Conservation (phyloP, 768 basidiomycete genomes). For the Calocybe cyanea region DNA sequence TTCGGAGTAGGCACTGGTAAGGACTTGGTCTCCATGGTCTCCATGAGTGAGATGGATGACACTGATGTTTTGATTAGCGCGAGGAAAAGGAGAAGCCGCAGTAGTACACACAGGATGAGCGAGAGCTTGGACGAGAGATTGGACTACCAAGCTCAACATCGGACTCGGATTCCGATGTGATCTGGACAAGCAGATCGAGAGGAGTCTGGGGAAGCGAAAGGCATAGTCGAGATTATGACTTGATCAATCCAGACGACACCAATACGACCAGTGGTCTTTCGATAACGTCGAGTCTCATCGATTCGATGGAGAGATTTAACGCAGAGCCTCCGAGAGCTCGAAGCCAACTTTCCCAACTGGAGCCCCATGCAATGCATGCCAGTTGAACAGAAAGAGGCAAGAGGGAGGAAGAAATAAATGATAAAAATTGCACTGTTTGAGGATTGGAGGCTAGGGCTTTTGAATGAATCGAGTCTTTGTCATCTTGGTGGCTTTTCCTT, state of each 20-base stretch:
- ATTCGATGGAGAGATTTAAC: slow-evolving; percentile 32
- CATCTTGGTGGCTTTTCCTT: too few species aligned
- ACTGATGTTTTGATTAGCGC: slow-evolving; percentile 22
- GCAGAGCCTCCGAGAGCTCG: slow-evolving; percentile 21
- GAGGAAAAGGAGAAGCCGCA: slow-evolving; percentile 27
- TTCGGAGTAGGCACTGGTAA: slow-evolving; percentile 9
- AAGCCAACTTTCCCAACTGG: slow-evolving; percentile 36
- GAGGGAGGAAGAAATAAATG: slow-evolving; percentile 21
- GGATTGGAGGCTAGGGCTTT: slow-evolving; percentile 20
- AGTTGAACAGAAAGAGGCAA: slow-evolving; percentile 34
- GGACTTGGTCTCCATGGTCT: background rate
- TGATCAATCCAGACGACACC: slow-evolving; percentile 25
- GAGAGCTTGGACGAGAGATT: slow-evolving; percentile 37
- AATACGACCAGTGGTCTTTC: slow-evolving; percentile 22
- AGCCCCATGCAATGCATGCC: slow-evolving; percentile 29
- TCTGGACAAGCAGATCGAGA: slow-evolving; percentile 4
- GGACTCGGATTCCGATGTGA: slow-evolving; percentile 19
- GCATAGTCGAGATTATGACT: background rate
- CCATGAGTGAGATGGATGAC: slow-evolving; percentile 16
- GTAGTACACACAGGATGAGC: slow-evolving; percentile 26
- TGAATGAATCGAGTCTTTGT: too few species aligned
- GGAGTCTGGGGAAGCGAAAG: slow-evolving; percentile 5
- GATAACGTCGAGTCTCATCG: slow-evolving; percentile 22
- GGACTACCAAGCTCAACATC: slow-evolving; percentile 18
- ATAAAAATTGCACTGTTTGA: slow-evolving; percentile 15